These are phyloP conservation scores for Beauveria brongniartii DNA, from an alignment of 2,329 filamentous ascomycete genomes.

Conservation along the genomic window DNA sequence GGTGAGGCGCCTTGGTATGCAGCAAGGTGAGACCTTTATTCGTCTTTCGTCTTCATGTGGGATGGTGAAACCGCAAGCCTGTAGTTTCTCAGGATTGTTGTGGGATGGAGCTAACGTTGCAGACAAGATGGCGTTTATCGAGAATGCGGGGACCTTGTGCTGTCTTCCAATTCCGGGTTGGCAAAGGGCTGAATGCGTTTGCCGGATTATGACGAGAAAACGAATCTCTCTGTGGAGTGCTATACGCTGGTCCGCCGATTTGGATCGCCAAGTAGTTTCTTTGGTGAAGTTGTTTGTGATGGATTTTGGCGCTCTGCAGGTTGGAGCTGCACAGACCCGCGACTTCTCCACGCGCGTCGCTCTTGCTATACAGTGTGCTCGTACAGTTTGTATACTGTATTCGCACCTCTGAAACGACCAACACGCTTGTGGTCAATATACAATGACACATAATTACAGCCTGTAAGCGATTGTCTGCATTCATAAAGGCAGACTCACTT, in stretches of 20 bases:
- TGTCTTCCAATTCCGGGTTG: neutral
- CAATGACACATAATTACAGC: too few relatives aligned
- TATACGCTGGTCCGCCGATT: neutral
- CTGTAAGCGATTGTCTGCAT: too few relatives aligned
- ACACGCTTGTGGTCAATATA: neutral
- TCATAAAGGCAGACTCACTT: too few relatives aligned
- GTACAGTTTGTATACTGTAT: neutral
- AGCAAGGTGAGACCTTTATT: neutral
- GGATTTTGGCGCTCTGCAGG: neutral
- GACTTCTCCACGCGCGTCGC: neutral
- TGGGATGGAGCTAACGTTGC: neutral
- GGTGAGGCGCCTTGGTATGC: neutral
- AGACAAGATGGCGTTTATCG: neutral
- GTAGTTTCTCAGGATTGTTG: neutral
- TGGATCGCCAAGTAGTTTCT: neutral
- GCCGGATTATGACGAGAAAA: neutral
- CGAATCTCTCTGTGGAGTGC: neutral
- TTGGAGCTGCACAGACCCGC: neutral
- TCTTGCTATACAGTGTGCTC: neutral
- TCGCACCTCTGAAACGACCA: constrained; percentile 4
- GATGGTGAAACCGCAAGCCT: neutral
- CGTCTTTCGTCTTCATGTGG: neutral
- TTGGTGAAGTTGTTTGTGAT: neutral
- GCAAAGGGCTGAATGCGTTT: neutral
- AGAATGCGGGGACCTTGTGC: constrained; percentile 6